Evolutionary conservation across 257 asterid species (phyloP).

Genomic region (Coffea canephora): DNA sequence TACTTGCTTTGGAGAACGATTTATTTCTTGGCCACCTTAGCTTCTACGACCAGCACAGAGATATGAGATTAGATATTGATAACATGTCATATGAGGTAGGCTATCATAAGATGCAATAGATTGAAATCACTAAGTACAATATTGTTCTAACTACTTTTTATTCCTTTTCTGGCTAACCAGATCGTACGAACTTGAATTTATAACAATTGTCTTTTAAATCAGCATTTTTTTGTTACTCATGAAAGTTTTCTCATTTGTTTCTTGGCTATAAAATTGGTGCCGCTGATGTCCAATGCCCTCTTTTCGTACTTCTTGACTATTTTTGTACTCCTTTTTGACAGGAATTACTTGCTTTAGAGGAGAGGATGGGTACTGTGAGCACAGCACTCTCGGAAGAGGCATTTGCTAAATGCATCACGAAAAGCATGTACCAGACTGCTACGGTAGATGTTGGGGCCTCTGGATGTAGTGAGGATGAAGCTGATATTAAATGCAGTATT

Average conservation of each 20-base stretch:
- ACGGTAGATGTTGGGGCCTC: constrained; percentile 23
- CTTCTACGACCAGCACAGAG: constrained; percentile 79
- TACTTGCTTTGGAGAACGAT: constrained; percentile 60
- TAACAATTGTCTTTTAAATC: not conserved
- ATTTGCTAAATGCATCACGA: constrained; percentile 56
- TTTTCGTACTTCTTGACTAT: not conserved
- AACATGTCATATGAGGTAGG: constrained; percentile 93
- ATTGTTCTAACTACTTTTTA: not conserved
- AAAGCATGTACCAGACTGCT: constrained; percentile 40
- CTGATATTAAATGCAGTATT: constrained; percentile 69
- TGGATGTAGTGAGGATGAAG: constrained; percentile 42
- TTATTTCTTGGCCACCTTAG: constrained; percentile 58
- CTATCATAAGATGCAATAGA: constrained; percentile 2
- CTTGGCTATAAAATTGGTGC: not conserved
- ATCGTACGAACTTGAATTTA: not conserved
- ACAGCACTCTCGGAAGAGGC: constrained; percentile 83
- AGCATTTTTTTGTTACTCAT: not conserved
- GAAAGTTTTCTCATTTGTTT: not conserved
- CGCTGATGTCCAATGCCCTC: not conserved
- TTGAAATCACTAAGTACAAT: not conserved
- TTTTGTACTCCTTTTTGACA: constrained; percentile 18
- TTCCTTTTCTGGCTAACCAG: not conserved
- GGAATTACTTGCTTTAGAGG: constrained; percentile 93
- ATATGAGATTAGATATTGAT: constrained; percentile 87
- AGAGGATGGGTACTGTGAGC: constrained; percentile 89